These are phyloP conservation scores for Tricladium varicosporioides DNA, from an alignment of 2,329 filamentous ascomycete species.

Conservation along the genomic window DNA sequence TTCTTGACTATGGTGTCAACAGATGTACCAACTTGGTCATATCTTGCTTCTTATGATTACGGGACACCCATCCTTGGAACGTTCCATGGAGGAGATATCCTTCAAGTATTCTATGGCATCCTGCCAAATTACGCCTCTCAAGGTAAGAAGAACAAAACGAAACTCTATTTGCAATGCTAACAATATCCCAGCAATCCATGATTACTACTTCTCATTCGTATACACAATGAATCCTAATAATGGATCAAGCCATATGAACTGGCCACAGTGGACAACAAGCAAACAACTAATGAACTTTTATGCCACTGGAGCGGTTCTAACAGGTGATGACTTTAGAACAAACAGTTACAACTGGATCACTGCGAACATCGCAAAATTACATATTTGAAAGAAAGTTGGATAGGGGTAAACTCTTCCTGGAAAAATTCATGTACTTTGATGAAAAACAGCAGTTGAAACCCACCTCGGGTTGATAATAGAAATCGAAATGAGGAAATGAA, in stretches of 20 bases:
- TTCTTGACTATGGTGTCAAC: slow-evolving; percentile 52
- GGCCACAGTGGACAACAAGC: slow-evolving; percentile 52
- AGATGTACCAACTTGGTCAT: slow-evolving; percentile 68
- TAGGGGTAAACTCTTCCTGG: not conserved
- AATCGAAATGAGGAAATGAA: not conserved
- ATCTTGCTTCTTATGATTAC: slow-evolving; percentile 70
- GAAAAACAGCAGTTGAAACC: not conserved
- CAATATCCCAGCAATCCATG: slow-evolving; percentile 45
- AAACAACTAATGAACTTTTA: slow-evolving; percentile 52
- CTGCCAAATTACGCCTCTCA: slow-evolving; percentile 46
- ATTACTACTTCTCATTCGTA: slow-evolving; percentile 72
- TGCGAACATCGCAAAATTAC: slow-evolving; percentile 23
- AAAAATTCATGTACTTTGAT: not conserved
- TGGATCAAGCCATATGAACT: slow-evolving; percentile 35
- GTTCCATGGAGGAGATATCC: slow-evolving; percentile 68
- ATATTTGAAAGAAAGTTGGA: slow-evolving; percentile 17
- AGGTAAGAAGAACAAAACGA: slow-evolving; percentile 30
- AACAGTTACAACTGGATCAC: slow-evolving; percentile 43
- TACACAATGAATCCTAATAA: slow-evolving; percentile 68
- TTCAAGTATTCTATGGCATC: slow-evolving; percentile 58
- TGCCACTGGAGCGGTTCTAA: slow-evolving; percentile 35
- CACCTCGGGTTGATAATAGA: not conserved
- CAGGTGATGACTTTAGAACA: slow-evolving; percentile 49
- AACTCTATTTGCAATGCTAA: not conserved
- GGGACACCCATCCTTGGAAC: slow-evolving; percentile 72